Evolutionary conservation across 2,329 filamentous ascomycete species (phyloP), one percentile per base, ranked within the genome.

Genomic region (Aspergillus novoparasiticus): DNA sequence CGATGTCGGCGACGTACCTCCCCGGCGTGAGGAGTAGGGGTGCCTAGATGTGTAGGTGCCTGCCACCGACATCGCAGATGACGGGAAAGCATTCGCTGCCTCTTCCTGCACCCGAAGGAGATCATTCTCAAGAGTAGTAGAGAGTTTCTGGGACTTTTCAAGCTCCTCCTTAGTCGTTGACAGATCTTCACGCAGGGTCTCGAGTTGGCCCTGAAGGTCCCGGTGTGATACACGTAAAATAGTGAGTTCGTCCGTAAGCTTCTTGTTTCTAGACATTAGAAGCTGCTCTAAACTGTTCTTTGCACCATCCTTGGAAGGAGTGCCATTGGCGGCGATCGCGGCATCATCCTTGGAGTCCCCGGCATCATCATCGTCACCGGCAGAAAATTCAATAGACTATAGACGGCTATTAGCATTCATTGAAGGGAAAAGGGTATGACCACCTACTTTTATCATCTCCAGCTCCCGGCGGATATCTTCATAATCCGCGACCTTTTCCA

Each of bases 391-490:
- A 71, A 99, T 97, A 69, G 94, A 96, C 86, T 86, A 63, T 11
- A 41, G 8, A 19, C 56, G 34, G 39, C 65, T 63, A 70, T 69
- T 48, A 51, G 48, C 30, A 26, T 32, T 45, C 23, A 21, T 57
- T 9, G 14, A 26, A 12, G 16, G 16, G 9, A 19, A 19, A 4
- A 14, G 21, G 6, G 1, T 5, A 32, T 53, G 12, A 14, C 19
- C 39, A 68, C 73, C 63, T 73, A 85, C 85, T 76, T 97, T 97
- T 64, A 99, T 86, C 65, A 98, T 94, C 72, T 98, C 94, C 3
- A 99, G 85, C 78, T 99, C 96, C 68, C 96, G 92, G 79, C 95
- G 97, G 55, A 99, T 88, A 63, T 98, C 94, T 39, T 98, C 94
- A 75, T 99, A 99, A 76, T 99, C 95, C 69, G 88, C 88, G 88